A percentile compares a stretch with the other conserved stretches of the same genome.
These are phyloP conservation scores for Albophoma yamanashiensis DNA, from an alignment of 2,329 filamentous ascomycete species.

Conservation along the genomic window DNA sequence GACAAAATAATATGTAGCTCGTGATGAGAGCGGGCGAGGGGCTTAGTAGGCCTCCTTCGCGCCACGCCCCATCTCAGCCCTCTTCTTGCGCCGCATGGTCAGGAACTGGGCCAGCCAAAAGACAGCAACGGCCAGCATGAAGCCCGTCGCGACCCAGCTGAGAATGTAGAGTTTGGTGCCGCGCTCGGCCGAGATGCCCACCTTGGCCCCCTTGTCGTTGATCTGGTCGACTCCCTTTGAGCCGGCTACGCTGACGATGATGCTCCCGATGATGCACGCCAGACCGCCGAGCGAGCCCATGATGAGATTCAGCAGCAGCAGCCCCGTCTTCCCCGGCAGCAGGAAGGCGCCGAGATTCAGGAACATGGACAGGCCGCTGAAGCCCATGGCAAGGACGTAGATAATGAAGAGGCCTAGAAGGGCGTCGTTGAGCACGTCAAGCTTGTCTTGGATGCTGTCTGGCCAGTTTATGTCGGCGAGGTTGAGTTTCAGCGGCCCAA, in stretches of 20 bases:
- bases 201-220: conserved; percentile 29
- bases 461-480: conserved; percentile 35
- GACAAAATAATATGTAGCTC: neutral
- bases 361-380: conserved; percentile 33
- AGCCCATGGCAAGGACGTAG: conserved; percentile 31
- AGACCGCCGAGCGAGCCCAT: conserved; percentile 24
- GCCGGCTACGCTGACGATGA: conserved; percentile 29
- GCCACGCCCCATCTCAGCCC: neutral
- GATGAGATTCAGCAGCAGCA: conserved; percentile 24
- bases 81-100: conserved; percentile 14
- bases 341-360: conserved; percentile 24
- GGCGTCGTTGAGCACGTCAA: conserved; percentile 38
- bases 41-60: neutral
- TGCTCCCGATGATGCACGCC: conserved; percentile 28
- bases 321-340: conserved; percentile 12
- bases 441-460: conserved; percentile 30
- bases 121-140: conserved; percentile 26
- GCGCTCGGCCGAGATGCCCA: conserved; percentile 31
- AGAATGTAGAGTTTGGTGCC: conserved; percentile 34
- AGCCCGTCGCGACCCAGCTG: conserved; percentile 34
- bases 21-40: neutral
- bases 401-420: conserved; percentile 37
- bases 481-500: conserved; percentile 33
- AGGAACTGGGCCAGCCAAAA: conserved; percentile 31
- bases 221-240: conserved; percentile 29